Conservation (phyloP, 352 stramenopile genomes). For the Pythium diclinum region DNA sequence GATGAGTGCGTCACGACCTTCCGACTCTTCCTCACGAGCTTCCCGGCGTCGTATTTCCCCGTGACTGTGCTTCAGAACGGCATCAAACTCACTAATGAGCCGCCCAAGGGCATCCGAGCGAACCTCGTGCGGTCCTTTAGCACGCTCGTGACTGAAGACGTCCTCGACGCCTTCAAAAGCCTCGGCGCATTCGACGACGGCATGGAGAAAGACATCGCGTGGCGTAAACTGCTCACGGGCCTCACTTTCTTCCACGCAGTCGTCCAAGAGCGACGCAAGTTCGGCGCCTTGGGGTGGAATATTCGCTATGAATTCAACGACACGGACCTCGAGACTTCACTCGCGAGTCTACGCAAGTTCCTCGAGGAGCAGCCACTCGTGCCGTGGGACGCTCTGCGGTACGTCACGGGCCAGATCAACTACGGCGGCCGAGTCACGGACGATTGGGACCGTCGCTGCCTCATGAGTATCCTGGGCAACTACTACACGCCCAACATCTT, state of each 20-base stretch:
- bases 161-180: slow-evolving; percentile 52
- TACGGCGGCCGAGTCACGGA: slow-evolving; percentile 95
- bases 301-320: slow-evolving; percentile 97
- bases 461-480: slow-evolving; percentile 92
- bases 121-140: slow-evolving; percentile 89
- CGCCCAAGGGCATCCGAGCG: slow-evolving; percentile 88
- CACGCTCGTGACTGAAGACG: slow-evolving; percentile 81
- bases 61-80: slow-evolving; percentile 91
- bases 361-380: slow-evolving; percentile 88
- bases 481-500: slow-evolving; percentile 89
- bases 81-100: slow-evolving; percentile 93
- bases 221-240: slow-evolving; percentile 87
- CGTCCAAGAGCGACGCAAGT: slow-evolving; percentile 93
- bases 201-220: slow-evolving; percentile 61
- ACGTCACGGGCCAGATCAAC: slow-evolving; percentile 95
- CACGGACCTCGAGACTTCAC: slow-evolving; percentile 92
- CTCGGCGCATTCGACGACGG: slow-evolving; percentile 62
- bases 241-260: slow-evolving; percentile 94
- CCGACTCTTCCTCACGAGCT: slow-evolving; percentile 91
- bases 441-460: slow-evolving; percentile 92
- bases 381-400: slow-evolving; percentile 92
- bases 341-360: slow-evolving; percentile 89
- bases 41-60: slow-evolving; percentile 90
- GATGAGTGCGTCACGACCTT: slow-evolving; percentile 71
- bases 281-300: slow-evolving; percentile 94